Percentiles rank a stretch among this genome's conserved stretches.
These are phyloP conservation scores for Herpetospermum pedunculosum DNA, from an alignment of 306 rosid species.

Conservation along the genomic window DNA sequence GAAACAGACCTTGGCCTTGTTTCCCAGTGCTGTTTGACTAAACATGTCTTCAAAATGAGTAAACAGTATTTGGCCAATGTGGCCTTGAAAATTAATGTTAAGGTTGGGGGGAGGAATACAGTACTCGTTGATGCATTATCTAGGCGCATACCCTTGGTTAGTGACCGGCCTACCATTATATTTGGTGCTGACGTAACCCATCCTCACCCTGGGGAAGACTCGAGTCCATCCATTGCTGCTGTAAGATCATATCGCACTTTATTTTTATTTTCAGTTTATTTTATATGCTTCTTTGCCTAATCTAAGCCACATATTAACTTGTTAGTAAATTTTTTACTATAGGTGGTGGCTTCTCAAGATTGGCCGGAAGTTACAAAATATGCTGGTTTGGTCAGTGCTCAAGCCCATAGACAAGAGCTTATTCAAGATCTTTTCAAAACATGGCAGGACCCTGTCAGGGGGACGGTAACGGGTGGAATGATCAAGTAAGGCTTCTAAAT, in stretches of 20 bases:
- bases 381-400: constrained; percentile 94
- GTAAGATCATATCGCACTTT: constrained; percentile 25
- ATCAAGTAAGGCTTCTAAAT: constrained; percentile 41
- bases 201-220: constrained; percentile 99
- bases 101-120: constrained; percentile 94
- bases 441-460: constrained; percentile 91
- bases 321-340: not conserved
- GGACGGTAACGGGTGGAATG: constrained; percentile 89
- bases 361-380: constrained; percentile 97
- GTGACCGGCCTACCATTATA: constrained; percentile 87
- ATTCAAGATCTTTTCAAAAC: constrained; percentile 83
- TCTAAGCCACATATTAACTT: not conserved
- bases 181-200: constrained; percentile 99
- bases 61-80: constrained; percentile 94
- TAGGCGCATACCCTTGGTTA: constrained; percentile 77
- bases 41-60: constrained; percentile 71
- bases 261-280: not conserved
- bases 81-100: constrained; percentile 80
- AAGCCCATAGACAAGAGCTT: constrained; percentile 93
- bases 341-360: constrained; percentile 99
- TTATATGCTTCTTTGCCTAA: not conserved
- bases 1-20: constrained; percentile 96
- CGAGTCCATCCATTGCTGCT: constrained; percentile 94
- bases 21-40: constrained; percentile 89
- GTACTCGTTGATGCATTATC: constrained; percentile 94